Evolutionary conservation across 306 rosid genomes (phyloP).

Genomic region (Styphnolobium japonicum): DNA sequence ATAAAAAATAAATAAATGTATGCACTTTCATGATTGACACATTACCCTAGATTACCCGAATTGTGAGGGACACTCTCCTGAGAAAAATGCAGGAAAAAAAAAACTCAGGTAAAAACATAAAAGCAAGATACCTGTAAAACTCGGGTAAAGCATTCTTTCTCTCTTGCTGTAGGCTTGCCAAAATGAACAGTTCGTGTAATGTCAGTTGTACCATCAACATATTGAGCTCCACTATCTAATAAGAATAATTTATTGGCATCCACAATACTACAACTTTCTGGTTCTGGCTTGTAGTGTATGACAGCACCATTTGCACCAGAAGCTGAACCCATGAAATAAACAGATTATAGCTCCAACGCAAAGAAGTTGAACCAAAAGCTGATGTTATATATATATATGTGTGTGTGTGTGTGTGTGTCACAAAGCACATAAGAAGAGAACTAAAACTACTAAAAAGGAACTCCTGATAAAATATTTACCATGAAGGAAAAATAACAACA

Average conservation of each 20-base stretch:
- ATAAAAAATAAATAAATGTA: background rate
- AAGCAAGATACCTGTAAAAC: conserved; percentile 74
- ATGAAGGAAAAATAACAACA: conserved; percentile 4
- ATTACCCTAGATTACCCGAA: conserved; percentile 12
- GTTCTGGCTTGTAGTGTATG: conserved; percentile 92
- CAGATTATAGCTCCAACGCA: conserved; percentile 19
- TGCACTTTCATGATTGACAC: background rate
- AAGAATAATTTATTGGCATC: conserved; percentile 75
- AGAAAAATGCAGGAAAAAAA: conserved; percentile 28
- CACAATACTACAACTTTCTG: conserved; percentile 72
- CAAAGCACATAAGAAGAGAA: background rate
- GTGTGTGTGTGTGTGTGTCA: too few species aligned
- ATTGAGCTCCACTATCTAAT: conserved; percentile 98
- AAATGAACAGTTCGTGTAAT: conserved; percentile 96
- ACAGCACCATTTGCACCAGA: conserved; percentile 96
- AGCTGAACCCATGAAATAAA: conserved; percentile 44
- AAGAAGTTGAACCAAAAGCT: conserved; percentile 9
- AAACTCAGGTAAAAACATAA: background rate
- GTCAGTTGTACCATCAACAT: conserved; percentile 95
- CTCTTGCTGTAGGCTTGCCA: conserved; percentile 68
- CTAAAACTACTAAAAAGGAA: background rate
- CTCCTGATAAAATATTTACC: background rate
- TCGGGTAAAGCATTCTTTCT: conserved; percentile 87
- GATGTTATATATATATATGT: background rate
- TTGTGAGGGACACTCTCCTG: background rate